Percentiles rank a stretch among this genome's conserved stretches.
Conservation (phyloP, 2,329 filamentous ascomycete species). For the Cordyceps cateniannulata region DNA sequence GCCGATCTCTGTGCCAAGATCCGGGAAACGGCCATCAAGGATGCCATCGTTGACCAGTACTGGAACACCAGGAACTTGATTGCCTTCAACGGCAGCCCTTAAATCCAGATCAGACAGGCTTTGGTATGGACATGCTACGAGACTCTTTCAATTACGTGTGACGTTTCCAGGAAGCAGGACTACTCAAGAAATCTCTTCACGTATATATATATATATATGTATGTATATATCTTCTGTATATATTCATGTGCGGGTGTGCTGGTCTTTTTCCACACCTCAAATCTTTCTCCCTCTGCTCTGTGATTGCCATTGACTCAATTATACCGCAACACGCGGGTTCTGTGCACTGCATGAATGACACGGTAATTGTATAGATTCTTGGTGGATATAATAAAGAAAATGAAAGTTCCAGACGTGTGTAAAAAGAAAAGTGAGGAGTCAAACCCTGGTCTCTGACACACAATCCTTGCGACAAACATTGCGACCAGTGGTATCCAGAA, state of each 20-base stretch:
- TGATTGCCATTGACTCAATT: not conserved
- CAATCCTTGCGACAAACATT: not conserved
- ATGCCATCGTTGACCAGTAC: not conserved
- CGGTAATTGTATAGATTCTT: not conserved
- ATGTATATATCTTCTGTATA: not conserved
- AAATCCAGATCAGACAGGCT: not conserved
- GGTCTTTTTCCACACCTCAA: too few relatives aligned
- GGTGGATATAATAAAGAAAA: not conserved
- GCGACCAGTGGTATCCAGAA: conserved; percentile 27
- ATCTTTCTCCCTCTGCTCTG: not conserved
- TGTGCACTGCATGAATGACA: not conserved
- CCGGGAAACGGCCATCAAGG: not conserved
- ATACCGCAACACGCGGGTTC: too few relatives aligned
- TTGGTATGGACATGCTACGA: too few relatives aligned
- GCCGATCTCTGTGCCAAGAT: conserved; percentile 1
- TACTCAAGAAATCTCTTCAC: not conserved
- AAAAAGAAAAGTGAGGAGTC: not conserved
- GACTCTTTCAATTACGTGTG: not conserved
- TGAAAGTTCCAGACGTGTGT: not conserved
- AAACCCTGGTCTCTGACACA: not conserved
- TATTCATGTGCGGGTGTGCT: not conserved
- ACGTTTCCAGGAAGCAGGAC: not conserved
- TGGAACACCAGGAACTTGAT: conserved; percentile 4
- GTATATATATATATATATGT: not conserved
- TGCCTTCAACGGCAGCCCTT: not conserved